Conservation (phyloP, 345 rosid genomes). For the Pistacia vera region DNA sequence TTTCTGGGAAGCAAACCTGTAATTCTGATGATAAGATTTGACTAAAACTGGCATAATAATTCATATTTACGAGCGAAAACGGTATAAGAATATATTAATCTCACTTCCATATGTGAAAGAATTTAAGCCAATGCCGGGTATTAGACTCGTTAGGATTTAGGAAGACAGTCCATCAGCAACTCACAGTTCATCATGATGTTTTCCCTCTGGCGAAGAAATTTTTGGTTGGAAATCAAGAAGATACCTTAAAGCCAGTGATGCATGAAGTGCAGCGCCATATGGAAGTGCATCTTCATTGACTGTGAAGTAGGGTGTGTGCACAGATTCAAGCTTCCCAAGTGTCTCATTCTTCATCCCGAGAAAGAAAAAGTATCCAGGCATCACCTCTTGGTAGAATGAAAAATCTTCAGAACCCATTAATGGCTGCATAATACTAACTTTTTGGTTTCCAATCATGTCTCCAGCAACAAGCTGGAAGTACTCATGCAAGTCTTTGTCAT, state of each 20-base stretch:
- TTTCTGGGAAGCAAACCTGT: background rate
- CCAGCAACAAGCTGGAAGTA: slow-evolving; percentile 57
- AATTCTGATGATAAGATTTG: background rate
- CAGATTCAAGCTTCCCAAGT: slow-evolving; percentile 31
- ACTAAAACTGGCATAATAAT: background rate
- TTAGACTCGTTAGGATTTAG: background rate
- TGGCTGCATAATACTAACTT: slow-evolving; percentile 59
- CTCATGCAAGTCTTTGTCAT: slow-evolving; percentile 53
- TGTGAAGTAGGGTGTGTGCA: slow-evolving; percentile 62
- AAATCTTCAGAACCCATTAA: slow-evolving; percentile 94
- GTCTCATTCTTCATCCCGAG: slow-evolving; percentile 67
- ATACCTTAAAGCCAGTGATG: slow-evolving; percentile 70
- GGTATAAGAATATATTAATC: background rate
- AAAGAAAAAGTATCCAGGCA: slow-evolving; percentile 75
- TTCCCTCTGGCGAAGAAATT: slow-evolving; percentile 25
- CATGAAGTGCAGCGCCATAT: slow-evolving; percentile 91
- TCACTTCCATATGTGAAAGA: background rate
- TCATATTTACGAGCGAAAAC: background rate
- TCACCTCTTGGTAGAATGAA: slow-evolving; percentile 72
- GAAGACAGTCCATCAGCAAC: slow-evolving; percentile 5
- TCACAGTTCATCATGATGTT: slow-evolving; percentile 63
- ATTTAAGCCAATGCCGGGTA: background rate
- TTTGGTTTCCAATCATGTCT: slow-evolving; percentile 62
- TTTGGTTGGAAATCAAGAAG: slow-evolving; percentile 45
- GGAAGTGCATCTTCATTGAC: slow-evolving; percentile 78